Base-by-base conservation (phyloP, 495 filamentous ascomycete genomes). In the Opeltia flavorubescens region DNA sequence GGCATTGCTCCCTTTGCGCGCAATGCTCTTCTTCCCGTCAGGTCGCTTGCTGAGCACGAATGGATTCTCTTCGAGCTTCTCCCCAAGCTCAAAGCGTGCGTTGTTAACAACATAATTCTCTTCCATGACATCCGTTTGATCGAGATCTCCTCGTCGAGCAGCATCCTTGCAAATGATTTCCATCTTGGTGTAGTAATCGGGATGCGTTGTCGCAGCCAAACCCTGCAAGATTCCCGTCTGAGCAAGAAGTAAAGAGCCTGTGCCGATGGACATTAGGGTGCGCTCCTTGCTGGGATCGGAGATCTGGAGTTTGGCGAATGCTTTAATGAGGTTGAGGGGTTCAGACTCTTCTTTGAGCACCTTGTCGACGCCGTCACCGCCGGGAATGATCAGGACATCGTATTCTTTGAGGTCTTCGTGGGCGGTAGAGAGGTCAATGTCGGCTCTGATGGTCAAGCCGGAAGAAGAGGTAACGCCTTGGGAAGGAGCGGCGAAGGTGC, bases 101-200 rank as follows among this genome's bases (percentile, higher is more conserved):
- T 86, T 86, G 65, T 86, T 86, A 56, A 88, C 83, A 7, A 88
- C 75, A 52, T 86, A 87, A 53, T 84, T 71, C 57, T 83, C 79
- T 50, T 87, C 81, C 49, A 86, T 68, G 34, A 89, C 78, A 50
- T 85, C 80, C 39, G 80, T 78, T 41, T 76, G 70, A 60, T 80
- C 74, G n/a, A 69, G 54, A 3, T 44, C 51, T 2, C 53, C 50
- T 27, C 69, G 63, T 23, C 70, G 67, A 7, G 78, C 69, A 36
- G 77, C 77, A 50, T 83, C 71, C 55, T 75, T 76, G 61, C 81
- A 84, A 31, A 86, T 58, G 44, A 67, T 78, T 63, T 86, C 81
- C 36, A 89, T 69, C 15, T 65, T 76, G 43, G 71, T 75, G 47
- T 81, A 68, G 53, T 61, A 69, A 49, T 78, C 73, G 11, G 72